Evolutionary conservation across 768 basidiomycete species (phyloP).

Genomic region (Gautieria morchelliformis): DNA sequence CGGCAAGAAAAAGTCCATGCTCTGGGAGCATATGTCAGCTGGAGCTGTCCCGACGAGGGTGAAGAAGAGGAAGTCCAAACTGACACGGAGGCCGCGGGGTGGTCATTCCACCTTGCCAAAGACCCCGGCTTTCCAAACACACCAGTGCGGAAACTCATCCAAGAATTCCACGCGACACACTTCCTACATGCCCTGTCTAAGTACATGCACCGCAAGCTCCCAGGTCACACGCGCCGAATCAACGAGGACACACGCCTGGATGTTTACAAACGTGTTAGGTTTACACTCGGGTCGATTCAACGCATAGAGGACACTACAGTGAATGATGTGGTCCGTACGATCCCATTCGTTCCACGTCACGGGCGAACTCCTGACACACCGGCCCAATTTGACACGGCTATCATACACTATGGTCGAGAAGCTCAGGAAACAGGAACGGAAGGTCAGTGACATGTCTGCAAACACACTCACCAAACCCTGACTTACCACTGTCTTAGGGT

Average conservation of each 20-base stretch:
- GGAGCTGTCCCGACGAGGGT: too few species aligned
- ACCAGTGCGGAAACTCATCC: not conserved
- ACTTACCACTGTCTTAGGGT: not conserved
- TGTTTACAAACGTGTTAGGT: not conserved
- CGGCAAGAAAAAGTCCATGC: conserved; percentile 24
- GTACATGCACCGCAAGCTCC: not conserved
- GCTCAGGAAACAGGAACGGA: not conserved
- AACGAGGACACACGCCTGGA: not conserved
- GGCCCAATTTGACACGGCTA: conserved; percentile 8
- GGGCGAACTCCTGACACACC: not conserved
- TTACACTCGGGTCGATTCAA: not conserved
- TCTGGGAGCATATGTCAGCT: conserved; percentile 21
- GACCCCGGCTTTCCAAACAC: not conserved
- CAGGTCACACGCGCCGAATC: not conserved
- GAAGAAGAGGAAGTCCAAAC: too few species aligned
- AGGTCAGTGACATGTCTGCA: not conserved
- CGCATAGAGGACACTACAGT: not conserved
- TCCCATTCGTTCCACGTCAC: not conserved
- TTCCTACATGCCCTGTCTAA: conserved; percentile 8
- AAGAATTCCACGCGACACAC: too few species aligned
- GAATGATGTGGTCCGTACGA: not conserved
- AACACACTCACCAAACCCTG: not conserved
- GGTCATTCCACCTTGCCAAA: not conserved
- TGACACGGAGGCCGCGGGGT: too few species aligned
- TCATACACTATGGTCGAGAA: conserved; percentile 3